phyloP scores from a whole-genome alignment of 345 rosid species.

The Gossypium mustelinum region DNA sequence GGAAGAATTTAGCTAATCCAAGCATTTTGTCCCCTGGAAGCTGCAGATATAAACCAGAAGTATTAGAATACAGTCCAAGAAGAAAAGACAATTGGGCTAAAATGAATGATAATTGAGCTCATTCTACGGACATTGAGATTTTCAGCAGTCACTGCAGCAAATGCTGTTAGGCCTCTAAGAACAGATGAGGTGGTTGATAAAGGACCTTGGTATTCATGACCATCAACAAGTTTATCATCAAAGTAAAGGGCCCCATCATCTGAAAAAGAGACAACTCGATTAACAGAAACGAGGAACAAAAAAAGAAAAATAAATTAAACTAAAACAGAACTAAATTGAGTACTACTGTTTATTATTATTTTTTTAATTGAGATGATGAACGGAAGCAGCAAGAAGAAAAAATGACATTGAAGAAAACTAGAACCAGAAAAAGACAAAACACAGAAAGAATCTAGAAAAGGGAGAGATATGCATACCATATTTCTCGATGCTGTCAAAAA shows the following conservation, averaged over 20 bases:
- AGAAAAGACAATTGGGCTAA: slow-evolving; percentile 5
- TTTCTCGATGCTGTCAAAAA: slow-evolving; percentile 75
- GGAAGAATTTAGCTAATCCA: slow-evolving; percentile 87
- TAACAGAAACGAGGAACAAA: slow-evolving; percentile 11
- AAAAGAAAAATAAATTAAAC: background rate
- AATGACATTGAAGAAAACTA: background rate
- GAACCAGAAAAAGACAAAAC: background rate
- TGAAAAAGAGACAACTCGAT: slow-evolving; percentile 13
- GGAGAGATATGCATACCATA: slow-evolving; percentile 52
- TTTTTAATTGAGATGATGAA: background rate
- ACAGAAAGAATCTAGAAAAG: background rate
- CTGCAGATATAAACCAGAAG: slow-evolving; percentile 47
- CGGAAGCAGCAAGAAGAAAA: background rate
- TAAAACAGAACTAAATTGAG: background rate
- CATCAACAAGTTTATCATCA: slow-evolving; percentile 59
- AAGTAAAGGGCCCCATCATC: slow-evolving; percentile 89
- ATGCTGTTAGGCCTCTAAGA: slow-evolving; percentile 68
- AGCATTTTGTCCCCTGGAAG: slow-evolving; percentile 69
- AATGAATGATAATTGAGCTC: slow-evolving; percentile 4
- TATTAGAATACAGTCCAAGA: slow-evolving; percentile 8
- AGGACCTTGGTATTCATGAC: slow-evolving; percentile 53
- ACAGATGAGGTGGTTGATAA: slow-evolving; percentile 79
- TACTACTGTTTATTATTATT: background rate
- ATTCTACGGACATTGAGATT: slow-evolving; percentile 53
- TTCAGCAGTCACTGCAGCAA: slow-evolving; percentile 59